A percentile compares a stretch with the other conserved stretches of the same genome.
Evolutionary conservation across 2,329 filamentous ascomycete species (phyloP).

Genomic region (Pseudocercospora ulei): DNA sequence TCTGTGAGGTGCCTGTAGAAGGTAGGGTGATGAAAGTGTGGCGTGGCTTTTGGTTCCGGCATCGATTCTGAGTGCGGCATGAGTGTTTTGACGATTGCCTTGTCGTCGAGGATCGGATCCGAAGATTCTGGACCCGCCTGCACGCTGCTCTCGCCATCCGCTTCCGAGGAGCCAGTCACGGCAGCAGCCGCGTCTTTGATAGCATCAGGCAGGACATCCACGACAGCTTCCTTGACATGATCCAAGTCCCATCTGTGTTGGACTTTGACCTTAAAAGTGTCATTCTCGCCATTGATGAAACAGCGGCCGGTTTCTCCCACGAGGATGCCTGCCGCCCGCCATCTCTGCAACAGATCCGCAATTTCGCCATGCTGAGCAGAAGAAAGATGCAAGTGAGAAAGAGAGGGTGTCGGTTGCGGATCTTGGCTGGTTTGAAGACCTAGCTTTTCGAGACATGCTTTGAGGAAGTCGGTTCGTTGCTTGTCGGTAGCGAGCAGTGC

Average conservation of each 20-base stretch:
- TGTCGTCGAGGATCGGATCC: slow-evolving; percentile 64
- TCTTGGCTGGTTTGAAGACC: slow-evolving; percentile 68
- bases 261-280: slow-evolving; percentile 66
- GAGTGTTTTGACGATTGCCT: slow-evolving; percentile 59
- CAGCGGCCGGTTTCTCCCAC: slow-evolving; percentile 48
- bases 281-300: slow-evolving; percentile 68
- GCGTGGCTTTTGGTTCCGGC: slow-evolving; percentile 63
- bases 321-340: slow-evolving; percentile 56
- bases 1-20: slow-evolving; percentile 63
- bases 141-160: slow-evolving; percentile 25
- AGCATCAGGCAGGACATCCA: slow-evolving; percentile 21
- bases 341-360: slow-evolving; percentile 56
- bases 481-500: slow-evolving; percentile 59
- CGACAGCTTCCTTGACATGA: slow-evolving; percentile 30
- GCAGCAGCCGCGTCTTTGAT: slow-evolving; percentile 19
- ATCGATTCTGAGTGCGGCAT: slow-evolving; percentile 59
- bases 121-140: slow-evolving; percentile 26
- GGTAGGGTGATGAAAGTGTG: slow-evolving; percentile 72
- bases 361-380: slow-evolving; percentile 56
- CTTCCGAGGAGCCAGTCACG: slow-evolving; percentile 7
- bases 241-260: slow-evolving; percentile 42
- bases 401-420: slow-evolving; percentile 59
- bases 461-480: slow-evolving; percentile 63
- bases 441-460: slow-evolving; percentile 67
- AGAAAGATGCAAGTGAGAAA: slow-evolving; percentile 75